Conservation (phyloP, 495 filamentous ascomycete species). For the Penicillium angulare region DNA sequence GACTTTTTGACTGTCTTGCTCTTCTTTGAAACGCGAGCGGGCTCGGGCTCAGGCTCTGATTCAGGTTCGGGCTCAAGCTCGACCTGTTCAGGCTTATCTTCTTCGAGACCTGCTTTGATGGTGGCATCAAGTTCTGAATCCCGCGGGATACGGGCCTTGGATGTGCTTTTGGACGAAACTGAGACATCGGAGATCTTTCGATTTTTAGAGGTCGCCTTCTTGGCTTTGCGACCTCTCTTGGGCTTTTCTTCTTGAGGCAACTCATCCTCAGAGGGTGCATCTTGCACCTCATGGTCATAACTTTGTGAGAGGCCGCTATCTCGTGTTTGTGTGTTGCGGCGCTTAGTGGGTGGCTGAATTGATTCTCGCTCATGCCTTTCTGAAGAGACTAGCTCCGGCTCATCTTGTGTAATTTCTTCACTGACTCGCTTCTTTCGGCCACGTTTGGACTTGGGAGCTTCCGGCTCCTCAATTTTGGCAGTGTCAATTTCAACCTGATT, state of each 20-base stretch:
- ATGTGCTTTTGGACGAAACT: slow-evolving; percentile 37
- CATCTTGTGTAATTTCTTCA: slow-evolving; percentile 56
- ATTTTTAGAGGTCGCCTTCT: slow-evolving; percentile 41
- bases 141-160: slow-evolving; percentile 40
- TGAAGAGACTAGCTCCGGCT: slow-evolving; percentile 19
- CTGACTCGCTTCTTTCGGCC: slow-evolving; percentile 64
- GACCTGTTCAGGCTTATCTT: slow-evolving; percentile 12
- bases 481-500: slow-evolving; percentile 32
- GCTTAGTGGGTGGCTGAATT: slow-evolving; percentile 59
- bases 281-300: slow-evolving; percentile 22
- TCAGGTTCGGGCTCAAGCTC: slow-evolving; percentile 15
- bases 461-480: slow-evolving; percentile 30
- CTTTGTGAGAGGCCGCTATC: slow-evolving; percentile 35
- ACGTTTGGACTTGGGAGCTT: slow-evolving; percentile 42
- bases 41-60: slow-evolving; percentile 1
- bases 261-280: slow-evolving; percentile 23
- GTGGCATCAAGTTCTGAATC: slow-evolving; percentile 71
- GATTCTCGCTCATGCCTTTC: slow-evolving; percentile 29
- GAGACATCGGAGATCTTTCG: slow-evolving; percentile 57
- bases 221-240: slow-evolving; percentile 42
- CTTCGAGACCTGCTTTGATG: slow-evolving; percentile 63
- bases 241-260: slow-evolving; percentile 21
- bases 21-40: slow-evolving; percentile 34
- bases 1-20: slow-evolving; percentile 38
- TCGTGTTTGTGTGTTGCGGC: slow-evolving; percentile 57